Evolutionary conservation across 768 basidiomycete species (phyloP).

Genomic region (Crucibulum laeve): DNA sequence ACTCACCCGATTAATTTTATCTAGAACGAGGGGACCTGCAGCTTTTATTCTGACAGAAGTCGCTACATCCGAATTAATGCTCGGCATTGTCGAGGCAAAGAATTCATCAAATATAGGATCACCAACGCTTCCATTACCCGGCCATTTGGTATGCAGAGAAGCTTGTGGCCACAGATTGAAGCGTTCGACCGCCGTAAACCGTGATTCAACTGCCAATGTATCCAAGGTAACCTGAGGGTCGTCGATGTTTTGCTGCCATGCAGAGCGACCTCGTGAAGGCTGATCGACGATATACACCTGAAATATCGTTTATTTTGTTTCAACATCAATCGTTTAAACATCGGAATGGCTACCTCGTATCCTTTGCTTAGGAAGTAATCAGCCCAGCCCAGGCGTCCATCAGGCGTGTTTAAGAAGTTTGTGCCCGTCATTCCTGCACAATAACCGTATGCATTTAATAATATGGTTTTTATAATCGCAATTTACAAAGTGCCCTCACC

Average conservation of each 20-base stretch:
- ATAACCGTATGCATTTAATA: background rate
- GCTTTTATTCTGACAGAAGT: conserved; percentile 31
- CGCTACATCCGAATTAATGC: conserved; percentile 23
- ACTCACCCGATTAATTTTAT: conserved; percentile 41
- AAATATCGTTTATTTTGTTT: background rate
- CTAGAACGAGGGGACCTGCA: conserved; percentile 38
- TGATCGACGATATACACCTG: conserved; percentile 37
- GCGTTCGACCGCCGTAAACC: conserved; percentile 29
- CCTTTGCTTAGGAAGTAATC: conserved; percentile 48
- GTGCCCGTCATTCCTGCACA: conserved; percentile 45
- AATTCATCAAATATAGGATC: conserved; percentile 35
- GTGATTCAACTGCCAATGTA: conserved; percentile 23
- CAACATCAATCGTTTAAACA: background rate
- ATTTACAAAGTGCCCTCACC: conserved; percentile 28
- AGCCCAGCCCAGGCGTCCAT: conserved; percentile 52
- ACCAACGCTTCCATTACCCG: conserved; percentile 35
- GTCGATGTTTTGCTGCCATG: conserved; percentile 28
- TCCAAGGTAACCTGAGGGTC: conserved; percentile 19
- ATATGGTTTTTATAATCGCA: background rate
- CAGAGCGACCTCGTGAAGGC: conserved; percentile 34
- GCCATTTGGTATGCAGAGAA: conserved; percentile 38
- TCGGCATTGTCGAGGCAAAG: conserved; percentile 31
- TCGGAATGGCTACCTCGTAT: conserved; percentile 39
- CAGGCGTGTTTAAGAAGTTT: conserved; percentile 49
- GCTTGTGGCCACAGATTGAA: conserved; percentile 35